Base-by-base conservation (phyloP, 495 filamentous ascomycete species). In the Lepidopterella palustris region DNA sequence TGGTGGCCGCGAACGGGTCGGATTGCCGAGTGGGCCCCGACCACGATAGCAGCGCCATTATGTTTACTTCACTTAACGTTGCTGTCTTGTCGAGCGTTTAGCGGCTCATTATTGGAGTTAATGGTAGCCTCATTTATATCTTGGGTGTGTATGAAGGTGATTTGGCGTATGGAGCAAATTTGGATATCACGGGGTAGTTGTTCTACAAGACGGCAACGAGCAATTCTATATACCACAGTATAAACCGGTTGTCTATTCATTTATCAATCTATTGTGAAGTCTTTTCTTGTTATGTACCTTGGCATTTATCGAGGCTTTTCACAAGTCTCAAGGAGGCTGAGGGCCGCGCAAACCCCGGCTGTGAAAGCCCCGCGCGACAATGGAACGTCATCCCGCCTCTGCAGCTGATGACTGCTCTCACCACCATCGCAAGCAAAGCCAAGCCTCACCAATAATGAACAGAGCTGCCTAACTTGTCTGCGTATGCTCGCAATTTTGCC, bases 11-110 rank as follows among this genome's bases (percentile, higher is more conserved):
- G 65, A 70, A 8, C 68, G 73, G 47, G 67, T 73, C 52, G 80
- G 81, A 39, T 62, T 84, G 51, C 81, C 79, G 27, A 79, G 71
- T 55, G 78, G 79, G 18, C 79, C 81, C 10, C 69, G 77, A 61
- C 58, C 62, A 51, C 62, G 61, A 25, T 50, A 50, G 9, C 35
- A 18, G 35, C 9, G 10, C 13, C 9, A 11, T 15, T 13, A 42
- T 18, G 45, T 27, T 60, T 5, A n/a, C n/a, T n/a, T 52, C 15
- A 42, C 23, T 10, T 39, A 23, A 4, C 35, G 0, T 20, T 23
- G 1, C 15, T 4, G 53, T 1, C 3, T 24, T 42, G 20, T 50
- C 20, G 10, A 25, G 47, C 5, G 18, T 25, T 50, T 23, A 8
- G 8, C 9, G 10, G 13, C 11, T 58, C 9, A 5, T 21, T 50